Conservation (phyloP, 331 rosid genomes). For the Stylosanthes scabra region DNA sequence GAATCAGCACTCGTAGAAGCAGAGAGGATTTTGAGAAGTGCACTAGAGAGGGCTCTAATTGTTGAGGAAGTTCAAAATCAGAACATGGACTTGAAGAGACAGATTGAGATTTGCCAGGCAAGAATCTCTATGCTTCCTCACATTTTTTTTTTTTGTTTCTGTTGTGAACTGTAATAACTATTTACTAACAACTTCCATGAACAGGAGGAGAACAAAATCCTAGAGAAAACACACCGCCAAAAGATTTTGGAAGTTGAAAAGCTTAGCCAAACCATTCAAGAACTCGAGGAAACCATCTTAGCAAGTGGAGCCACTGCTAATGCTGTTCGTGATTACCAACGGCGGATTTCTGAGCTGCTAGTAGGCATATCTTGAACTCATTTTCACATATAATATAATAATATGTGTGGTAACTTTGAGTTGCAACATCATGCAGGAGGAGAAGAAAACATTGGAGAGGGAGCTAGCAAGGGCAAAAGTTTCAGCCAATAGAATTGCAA, state of each 20-base stretch:
- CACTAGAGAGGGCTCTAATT: slow-evolving; percentile 75
- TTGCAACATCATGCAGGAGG: slow-evolving; percentile 61
- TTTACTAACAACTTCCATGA: slow-evolving; percentile 15
- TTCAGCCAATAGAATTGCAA: slow-evolving; percentile 83
- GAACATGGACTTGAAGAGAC: slow-evolving; percentile 82
- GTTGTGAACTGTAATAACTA: slow-evolving; percentile 24
- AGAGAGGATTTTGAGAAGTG: slow-evolving; percentile 72
- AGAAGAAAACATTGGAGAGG: slow-evolving; percentile 83
- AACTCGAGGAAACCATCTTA: slow-evolving; percentile 83
- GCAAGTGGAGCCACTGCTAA: slow-evolving; percentile 79
- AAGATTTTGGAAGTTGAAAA: slow-evolving; percentile 87
- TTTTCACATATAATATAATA: slow-evolving; percentile 6
- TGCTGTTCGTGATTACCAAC: slow-evolving; percentile 68
- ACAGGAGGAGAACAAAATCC: slow-evolving; percentile 90
- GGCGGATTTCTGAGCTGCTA: slow-evolving; percentile 65
- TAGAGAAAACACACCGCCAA: slow-evolving; percentile 81
- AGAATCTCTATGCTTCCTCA: slow-evolving; percentile 33
- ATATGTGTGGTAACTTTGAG: slow-evolving; percentile 31
- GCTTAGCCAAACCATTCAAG: slow-evolving; percentile 83
- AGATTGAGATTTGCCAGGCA: slow-evolving; percentile 92
- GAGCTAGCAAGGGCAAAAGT: slow-evolving; percentile 85
- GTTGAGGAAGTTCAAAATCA: slow-evolving; percentile 94
- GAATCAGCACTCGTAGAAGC: slow-evolving; percentile 84
- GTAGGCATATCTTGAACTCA: slow-evolving; percentile 46
- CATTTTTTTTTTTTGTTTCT: slow-evolving; percentile 30